Percentiles rank a stretch among this genome's conserved stretches.
Conservation (phyloP, 805 yeast species). For the Kuraishia cidri region DNA sequence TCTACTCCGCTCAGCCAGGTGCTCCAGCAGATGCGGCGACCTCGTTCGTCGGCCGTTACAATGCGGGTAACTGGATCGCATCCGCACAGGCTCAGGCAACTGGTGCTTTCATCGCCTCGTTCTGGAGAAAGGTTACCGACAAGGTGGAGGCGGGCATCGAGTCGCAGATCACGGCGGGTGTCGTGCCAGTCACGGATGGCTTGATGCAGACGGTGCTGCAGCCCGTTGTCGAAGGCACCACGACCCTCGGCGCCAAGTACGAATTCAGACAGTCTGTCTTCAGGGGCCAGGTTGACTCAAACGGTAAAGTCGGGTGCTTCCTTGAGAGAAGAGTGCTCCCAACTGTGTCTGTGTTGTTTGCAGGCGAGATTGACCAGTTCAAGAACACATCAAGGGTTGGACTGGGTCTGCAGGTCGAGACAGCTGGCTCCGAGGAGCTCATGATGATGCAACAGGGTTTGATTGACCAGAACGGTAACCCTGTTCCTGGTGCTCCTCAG, state of each 20-base stretch:
- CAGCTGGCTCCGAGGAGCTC: conserved; percentile 89
- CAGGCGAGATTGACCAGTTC: conserved; percentile 86
- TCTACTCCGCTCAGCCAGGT: conserved; percentile 65
- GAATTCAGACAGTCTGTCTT: conserved; percentile 94
- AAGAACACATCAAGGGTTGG: conserved; percentile 78
- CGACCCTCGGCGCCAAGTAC: conserved; percentile 94
- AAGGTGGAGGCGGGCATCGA: conserved; percentile 94
- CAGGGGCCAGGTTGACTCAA: conserved; percentile 89
- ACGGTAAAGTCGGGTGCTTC: conserved; percentile 85
- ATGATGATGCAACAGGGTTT: conserved; percentile 87
- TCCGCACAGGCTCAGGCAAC: conserved; percentile 90
- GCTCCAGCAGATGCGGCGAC: conserved; percentile 86
- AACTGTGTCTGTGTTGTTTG: conserved; percentile 76
- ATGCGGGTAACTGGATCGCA: conserved; percentile 84
- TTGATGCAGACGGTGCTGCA: conserved; percentile 76
- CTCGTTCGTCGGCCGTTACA: conserved; percentile 85
- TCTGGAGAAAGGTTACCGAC: conserved; percentile 90
- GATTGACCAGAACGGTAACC: conserved; percentile 77
- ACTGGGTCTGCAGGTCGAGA: conserved; percentile 91
- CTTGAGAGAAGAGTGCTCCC: conserved; percentile 92
- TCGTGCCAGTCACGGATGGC: conserved; percentile 66
- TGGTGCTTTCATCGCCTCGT: conserved; percentile 82
- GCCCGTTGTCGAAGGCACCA: conserved; percentile 81
- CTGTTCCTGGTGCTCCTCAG: conserved; percentile 73
- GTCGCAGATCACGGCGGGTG: conserved; percentile 69